These are phyloP conservation scores for Dactylellina cionopaga DNA, from an alignment of 2,329 filamentous ascomycete genomes.

Conservation along the genomic window DNA sequence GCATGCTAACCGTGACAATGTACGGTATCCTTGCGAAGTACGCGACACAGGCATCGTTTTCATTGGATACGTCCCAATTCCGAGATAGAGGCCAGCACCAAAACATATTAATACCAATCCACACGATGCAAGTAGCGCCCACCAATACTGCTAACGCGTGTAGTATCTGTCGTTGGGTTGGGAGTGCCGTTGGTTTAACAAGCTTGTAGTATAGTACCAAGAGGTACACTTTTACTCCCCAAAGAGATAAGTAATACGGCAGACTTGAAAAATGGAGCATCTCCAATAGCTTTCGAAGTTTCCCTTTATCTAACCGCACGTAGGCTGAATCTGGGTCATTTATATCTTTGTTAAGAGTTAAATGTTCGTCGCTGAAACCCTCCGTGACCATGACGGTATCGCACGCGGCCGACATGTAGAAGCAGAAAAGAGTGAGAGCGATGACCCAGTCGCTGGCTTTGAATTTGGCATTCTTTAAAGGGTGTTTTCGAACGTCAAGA, in stretches of 20 bases:
- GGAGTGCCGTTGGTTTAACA: neutral
- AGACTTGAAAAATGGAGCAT: constrained; percentile 15
- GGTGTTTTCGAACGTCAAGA: neutral
- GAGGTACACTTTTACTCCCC: constrained; percentile 23
- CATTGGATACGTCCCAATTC: constrained; percentile 24
- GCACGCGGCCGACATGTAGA: constrained; percentile 4
- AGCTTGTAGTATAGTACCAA: constrained; percentile 29
- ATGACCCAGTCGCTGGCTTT: constrained; percentile 22
- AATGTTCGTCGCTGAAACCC: neutral
- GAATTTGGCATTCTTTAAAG: neutral
- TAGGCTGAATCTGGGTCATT: constrained; percentile 8
- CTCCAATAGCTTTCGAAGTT: constrained; percentile 1
- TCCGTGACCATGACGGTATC: constrained; percentile 24
- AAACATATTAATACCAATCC: constrained; percentile 22
- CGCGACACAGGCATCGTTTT: constrained; percentile 1
- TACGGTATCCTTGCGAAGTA: constrained; percentile 21
- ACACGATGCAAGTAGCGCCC: neutral
- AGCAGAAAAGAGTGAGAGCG: constrained; percentile 17
- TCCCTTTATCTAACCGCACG: neutral
- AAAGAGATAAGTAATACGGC: constrained; percentile 24
- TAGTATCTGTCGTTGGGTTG: neutral
- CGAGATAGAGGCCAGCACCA: constrained; percentile 20
- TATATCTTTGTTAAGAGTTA: constrained; percentile 2
- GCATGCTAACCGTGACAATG: constrained; percentile 11
- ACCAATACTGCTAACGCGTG: neutral